phyloP scores from a whole-genome alignment of 345 rosid species.

The Aegle marmelos region DNA sequence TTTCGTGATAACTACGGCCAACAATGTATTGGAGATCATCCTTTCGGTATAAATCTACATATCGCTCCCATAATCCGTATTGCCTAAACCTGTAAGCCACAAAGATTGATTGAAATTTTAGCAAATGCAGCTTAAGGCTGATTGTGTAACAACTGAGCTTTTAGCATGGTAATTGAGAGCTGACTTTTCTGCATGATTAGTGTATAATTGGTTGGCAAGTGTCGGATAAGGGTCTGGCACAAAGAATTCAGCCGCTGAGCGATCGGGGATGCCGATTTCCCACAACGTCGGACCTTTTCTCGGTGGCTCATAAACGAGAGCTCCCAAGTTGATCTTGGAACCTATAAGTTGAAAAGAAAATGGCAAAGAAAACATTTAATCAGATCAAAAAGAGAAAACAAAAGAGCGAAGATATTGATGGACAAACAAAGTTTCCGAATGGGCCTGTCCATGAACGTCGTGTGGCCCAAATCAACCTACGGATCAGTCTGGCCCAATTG shows the following conservation, averaged over 20 bases:
- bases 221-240: slow-evolving; percentile 61
- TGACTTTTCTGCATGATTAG: slow-evolving; percentile 32
- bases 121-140: neutral
- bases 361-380: neutral
- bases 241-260: slow-evolving; percentile 64
- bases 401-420: too few relatives aligned
- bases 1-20: slow-evolving; percentile 41
- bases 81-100: slow-evolving; percentile 57
- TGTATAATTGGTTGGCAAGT: slow-evolving; percentile 39
- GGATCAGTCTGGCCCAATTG: too few relatives aligned
- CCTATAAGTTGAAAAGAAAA: slow-evolving; percentile 27
- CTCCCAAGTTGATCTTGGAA: slow-evolving; percentile 35
- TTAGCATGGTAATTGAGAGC: neutral
- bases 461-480: too few relatives aligned
- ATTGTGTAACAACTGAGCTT: neutral
- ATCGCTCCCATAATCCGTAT: slow-evolving; percentile 75
- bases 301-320: slow-evolving; percentile 55
- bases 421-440: too few relatives aligned
- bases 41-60: slow-evolving; percentile 42
- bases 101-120: neutral
- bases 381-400: too few relatives aligned
- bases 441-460: neutral
- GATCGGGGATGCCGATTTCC: slow-evolving; percentile 84
- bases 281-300: slow-evolving; percentile 77
- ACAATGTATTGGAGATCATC: slow-evolving; percentile 47